Evolutionary conservation across 495 filamentous ascomycete genomes (phyloP).

Genomic region (Hyphodiscus hymeniophilus): DNA sequence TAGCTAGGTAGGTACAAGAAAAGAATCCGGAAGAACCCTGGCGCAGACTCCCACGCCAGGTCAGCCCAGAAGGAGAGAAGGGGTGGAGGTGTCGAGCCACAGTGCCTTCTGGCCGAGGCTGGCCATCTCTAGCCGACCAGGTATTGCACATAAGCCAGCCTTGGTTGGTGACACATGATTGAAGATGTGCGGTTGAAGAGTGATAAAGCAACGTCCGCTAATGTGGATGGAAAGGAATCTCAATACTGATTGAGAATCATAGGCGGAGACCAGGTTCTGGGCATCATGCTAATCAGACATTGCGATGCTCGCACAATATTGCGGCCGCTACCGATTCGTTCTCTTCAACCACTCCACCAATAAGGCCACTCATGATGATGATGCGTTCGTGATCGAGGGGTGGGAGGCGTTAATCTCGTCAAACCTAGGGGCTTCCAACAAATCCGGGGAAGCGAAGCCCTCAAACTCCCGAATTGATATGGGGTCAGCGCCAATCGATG

Average conservation of each 20-base stretch:
- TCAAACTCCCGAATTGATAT: slow-evolving; percentile 3
- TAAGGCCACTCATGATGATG: background rate
- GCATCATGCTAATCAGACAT: background rate
- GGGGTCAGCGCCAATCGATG: no score
- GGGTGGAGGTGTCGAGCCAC: no score
- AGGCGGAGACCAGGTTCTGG: no score
- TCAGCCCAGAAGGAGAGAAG: background rate
- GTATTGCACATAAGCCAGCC: no score
- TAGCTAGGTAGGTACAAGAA: background rate
- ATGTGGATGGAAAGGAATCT: no score
- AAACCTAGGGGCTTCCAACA: slow-evolving; percentile 12
- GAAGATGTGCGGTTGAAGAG: no score
- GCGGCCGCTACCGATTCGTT: background rate
- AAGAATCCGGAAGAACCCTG: background rate
- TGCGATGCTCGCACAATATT: no score
- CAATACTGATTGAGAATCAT: no score
- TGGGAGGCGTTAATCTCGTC: background rate
- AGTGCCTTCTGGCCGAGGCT: background rate
- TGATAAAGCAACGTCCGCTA: no score
- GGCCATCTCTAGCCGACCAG: background rate
- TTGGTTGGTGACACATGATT: no score
- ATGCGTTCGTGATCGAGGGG: no score
- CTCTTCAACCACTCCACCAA: slow-evolving; percentile 8
- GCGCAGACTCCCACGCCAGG: background rate
- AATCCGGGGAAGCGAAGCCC: background rate